Evolutionary conservation across 2,329 filamentous ascomycete species (phyloP).

Genomic region (Celoporthe dispersa): DNA sequence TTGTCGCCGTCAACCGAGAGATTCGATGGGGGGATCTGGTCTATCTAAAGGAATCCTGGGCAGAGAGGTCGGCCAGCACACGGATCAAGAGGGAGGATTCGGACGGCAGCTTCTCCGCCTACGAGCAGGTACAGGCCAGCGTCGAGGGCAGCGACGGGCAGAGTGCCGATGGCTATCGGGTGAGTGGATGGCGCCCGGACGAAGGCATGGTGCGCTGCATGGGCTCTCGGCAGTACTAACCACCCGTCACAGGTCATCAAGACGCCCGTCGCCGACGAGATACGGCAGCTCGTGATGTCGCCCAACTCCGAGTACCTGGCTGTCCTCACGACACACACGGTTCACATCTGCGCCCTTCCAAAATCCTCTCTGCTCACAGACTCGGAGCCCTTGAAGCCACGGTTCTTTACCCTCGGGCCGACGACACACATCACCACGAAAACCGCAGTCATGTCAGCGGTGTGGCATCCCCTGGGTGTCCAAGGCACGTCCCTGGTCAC

Average conservation of each 20-base stretch:
- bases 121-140: slow-evolving; percentile 35
- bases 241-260: slow-evolving; percentile 66
- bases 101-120: slow-evolving; percentile 42
- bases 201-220: neutral
- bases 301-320: slow-evolving; percentile 82
- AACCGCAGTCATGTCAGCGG: slow-evolving; percentile 74
- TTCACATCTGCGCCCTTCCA: slow-evolving; percentile 86
- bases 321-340: slow-evolving; percentile 83
- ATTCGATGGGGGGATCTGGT: slow-evolving; percentile 89
- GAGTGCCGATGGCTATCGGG: slow-evolving; percentile 50
- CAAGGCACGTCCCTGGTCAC: slow-evolving; percentile 84
- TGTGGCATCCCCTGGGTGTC: slow-evolving; percentile 93
- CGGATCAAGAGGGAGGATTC: slow-evolving; percentile 56
- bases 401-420: slow-evolving; percentile 89
- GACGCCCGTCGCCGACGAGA: slow-evolving; percentile 77
- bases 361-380: slow-evolving; percentile 79
- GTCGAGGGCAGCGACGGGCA: slow-evolving; percentile 32
- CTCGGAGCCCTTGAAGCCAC: slow-evolving; percentile 72
- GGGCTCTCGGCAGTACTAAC: slow-evolving; percentile 12
- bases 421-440: slow-evolving; percentile 90
- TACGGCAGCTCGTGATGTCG: slow-evolving; percentile 83
- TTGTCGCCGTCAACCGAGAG: slow-evolving; percentile 85
- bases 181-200: slow-evolving; percentile 38
- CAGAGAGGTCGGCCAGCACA: slow-evolving; percentile 42
- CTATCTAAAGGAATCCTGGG: slow-evolving; percentile 70